Percentiles rank a stretch among this genome's conserved stretches.
phyloP scores from a whole-genome alignment of 441 rosid genomes.

The Melastoma candidum region DNA sequence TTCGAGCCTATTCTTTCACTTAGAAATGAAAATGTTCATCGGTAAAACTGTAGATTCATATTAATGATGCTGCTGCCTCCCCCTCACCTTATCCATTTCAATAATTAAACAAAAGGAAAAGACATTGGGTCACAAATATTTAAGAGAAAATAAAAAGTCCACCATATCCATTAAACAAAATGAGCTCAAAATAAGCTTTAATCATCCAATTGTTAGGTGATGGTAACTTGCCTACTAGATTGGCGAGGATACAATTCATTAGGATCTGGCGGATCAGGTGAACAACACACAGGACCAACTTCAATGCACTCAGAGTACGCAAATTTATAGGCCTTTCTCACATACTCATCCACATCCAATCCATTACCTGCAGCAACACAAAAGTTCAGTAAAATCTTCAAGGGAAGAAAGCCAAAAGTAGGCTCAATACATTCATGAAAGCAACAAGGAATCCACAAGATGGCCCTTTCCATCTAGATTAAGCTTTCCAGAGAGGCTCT shows the following conservation, averaged over 20 bases:
- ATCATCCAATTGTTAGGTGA: slow-evolving; percentile 13
- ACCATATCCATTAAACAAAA: neutral
- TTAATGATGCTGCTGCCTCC: too few species aligned
- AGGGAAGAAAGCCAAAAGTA: slow-evolving; percentile 9
- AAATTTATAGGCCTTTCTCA: slow-evolving; percentile 92
- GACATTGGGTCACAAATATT: too few species aligned
- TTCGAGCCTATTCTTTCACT: too few species aligned
- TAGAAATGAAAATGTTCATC: too few species aligned
- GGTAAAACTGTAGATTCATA: too few species aligned
- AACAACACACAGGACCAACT: slow-evolving; percentile 86
- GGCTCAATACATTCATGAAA: slow-evolving; percentile 8
- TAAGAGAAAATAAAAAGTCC: too few species aligned
- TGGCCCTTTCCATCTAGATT: slow-evolving; percentile 10
- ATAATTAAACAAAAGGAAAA: too few species aligned
- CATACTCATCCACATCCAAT: slow-evolving; percentile 98
- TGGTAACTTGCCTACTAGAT: slow-evolving; percentile 62
- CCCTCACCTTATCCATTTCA: too few species aligned
- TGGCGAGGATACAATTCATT: slow-evolving; percentile 93
- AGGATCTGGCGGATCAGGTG: slow-evolving; percentile 97
- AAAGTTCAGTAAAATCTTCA: slow-evolving; percentile 5
- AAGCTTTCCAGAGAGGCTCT: slow-evolving; percentile 19
- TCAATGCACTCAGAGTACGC: slow-evolving; percentile 98
- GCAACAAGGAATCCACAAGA: slow-evolving; percentile 14
- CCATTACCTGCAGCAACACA: slow-evolving; percentile 69
- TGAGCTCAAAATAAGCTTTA: slow-evolving; percentile 1